Conservation (phyloP, 768 basidiomycete genomes). For the Sistotremastrum niveocremeum region DNA sequence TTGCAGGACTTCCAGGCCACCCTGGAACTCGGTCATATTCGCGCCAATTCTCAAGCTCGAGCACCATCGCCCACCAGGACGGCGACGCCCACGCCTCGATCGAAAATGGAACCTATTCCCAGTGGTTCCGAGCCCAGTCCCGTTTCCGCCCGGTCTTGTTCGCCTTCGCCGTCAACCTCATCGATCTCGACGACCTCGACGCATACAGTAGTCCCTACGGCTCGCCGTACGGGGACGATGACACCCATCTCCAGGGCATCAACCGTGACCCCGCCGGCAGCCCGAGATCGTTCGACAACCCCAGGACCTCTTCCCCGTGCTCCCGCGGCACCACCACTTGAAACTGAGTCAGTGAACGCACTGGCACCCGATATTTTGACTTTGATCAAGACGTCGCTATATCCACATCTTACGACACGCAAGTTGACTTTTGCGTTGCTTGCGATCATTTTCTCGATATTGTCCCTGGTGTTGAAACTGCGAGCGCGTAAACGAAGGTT, state of each 20-base stretch:
- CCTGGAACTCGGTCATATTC: conserved; percentile 5
- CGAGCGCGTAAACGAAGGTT: conserved; percentile 25
- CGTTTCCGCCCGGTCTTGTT: conserved; percentile 8
- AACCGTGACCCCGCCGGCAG: conserved; percentile 12
- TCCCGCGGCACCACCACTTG: conserved; percentile 6
- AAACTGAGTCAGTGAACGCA: conserved; percentile 3
- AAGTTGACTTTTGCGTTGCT: conserved; percentile 33
- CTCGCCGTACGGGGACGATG: conserved; percentile 20
- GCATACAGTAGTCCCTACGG: conserved; percentile 51
- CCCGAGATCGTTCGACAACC: conserved; percentile 8
- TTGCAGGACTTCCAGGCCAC: neutral
- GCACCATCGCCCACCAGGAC: conserved; percentile 16
- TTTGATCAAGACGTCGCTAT: conserved; percentile 33
- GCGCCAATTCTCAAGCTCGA: conserved; percentile 12
- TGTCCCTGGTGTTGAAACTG: conserved; percentile 38
- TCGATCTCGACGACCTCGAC: conserved; percentile 62
- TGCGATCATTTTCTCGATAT: conserved; percentile 26
- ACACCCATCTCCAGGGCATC: conserved; percentile 14
- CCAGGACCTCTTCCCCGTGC: conserved; percentile 6
- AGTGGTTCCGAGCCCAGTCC: too few relatives aligned
- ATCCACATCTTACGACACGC: conserved; percentile 33
- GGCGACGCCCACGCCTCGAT: conserved; percentile 19
- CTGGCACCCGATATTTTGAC: conserved; percentile 18
- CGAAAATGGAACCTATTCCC: conserved; percentile 20
- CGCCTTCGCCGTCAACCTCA: conserved; percentile 43